Conservation (phyloP, 176 grass and related monocot genomes). For the Guadua angustifolia region DNA sequence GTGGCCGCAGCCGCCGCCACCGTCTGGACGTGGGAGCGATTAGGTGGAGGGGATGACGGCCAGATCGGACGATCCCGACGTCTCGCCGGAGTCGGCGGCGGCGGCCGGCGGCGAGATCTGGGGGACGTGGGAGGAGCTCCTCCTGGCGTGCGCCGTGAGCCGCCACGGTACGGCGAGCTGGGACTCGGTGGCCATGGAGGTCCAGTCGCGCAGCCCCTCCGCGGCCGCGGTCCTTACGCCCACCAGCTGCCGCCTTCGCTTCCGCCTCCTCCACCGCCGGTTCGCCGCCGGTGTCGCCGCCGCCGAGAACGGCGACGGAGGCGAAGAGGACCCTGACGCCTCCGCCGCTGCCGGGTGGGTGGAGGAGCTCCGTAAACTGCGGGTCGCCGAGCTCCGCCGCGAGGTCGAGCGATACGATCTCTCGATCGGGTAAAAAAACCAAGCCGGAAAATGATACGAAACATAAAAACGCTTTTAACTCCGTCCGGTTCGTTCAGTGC, state of each 20-base stretch:
- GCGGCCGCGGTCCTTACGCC: conserved; percentile 48
- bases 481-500: conserved; percentile 28
- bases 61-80: conserved; percentile 72
- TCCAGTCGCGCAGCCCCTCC: conserved; percentile 54
- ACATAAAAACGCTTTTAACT: conserved; percentile 21
- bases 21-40: conserved; percentile 19
- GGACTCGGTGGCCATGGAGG: conserved; percentile 79
- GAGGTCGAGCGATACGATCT: conserved; percentile 86
- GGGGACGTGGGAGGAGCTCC: conserved; percentile 86
- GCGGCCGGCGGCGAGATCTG: conserved; percentile 69
- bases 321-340: conserved; percentile 30
- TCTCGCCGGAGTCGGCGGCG: conserved; percentile 35
- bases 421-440: conserved; percentile 75
- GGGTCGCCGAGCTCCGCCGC: conserved; percentile 81
- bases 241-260: conserved; percentile 54
- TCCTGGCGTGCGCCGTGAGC: conserved; percentile 67
- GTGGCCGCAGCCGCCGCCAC: neutral
- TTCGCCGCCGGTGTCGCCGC: conserved; percentile 47
- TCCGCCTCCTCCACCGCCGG: conserved; percentile 62
- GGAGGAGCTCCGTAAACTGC: conserved; percentile 76
- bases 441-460: conserved; percentile 27
- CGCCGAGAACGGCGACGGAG: neutral
- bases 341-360: conserved; percentile 50
- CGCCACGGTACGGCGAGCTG: conserved; percentile 74
- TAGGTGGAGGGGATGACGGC: conserved; percentile 45